phyloP scores from a whole-genome alignment of 2,329 filamentous ascomycete species.

The Penicillium sp. region DNA sequence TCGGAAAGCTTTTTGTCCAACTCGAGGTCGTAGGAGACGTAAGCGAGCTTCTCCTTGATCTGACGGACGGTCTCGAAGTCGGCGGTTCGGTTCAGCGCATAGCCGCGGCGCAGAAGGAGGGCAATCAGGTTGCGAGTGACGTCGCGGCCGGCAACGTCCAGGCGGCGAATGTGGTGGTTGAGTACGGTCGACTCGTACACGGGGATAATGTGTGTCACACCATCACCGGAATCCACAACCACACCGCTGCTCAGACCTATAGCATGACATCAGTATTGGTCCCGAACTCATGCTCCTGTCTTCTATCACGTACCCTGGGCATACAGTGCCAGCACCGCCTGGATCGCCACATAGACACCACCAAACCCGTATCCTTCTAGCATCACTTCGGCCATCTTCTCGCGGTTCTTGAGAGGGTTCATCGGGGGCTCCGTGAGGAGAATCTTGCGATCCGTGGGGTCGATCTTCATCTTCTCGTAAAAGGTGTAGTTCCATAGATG shows the following conservation, averaged over 20 bases:
- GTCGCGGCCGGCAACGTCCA: slow-evolving; percentile 94
- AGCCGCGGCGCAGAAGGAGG: slow-evolving; percentile 86
- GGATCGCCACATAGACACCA: slow-evolving; percentile 96
- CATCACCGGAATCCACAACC: slow-evolving; percentile 97
- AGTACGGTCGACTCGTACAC: slow-evolving; percentile 98
- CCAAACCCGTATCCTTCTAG: slow-evolving; percentile 96
- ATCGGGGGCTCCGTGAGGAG: slow-evolving; percentile 95
- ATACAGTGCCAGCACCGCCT: slow-evolving; percentile 92
- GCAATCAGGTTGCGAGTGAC: slow-evolving; percentile 98
- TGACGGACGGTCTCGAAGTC: slow-evolving; percentile 98
- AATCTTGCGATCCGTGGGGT: slow-evolving; percentile 91
- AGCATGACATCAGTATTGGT: slow-evolving; percentile 6
- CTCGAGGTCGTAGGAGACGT: slow-evolving; percentile 96
- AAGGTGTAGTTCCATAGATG: slow-evolving; percentile 99
- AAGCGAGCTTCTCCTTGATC: slow-evolving; percentile 99
- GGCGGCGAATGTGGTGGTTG: slow-evolving; percentile 88
- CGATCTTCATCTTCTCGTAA: slow-evolving; percentile 91
- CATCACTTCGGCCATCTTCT: slow-evolving; percentile 99
- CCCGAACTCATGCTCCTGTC: background rate
- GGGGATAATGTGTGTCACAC: slow-evolving; percentile 96
- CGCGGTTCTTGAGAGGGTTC: slow-evolving; percentile 94
- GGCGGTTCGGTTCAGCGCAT: slow-evolving; percentile 94
- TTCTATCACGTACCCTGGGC: slow-evolving; percentile 70
- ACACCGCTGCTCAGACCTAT: slow-evolving; percentile 83
- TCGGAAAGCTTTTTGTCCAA: slow-evolving; percentile 94